Base-by-base conservation (phyloP, 2,329 filamentous ascomycete species). In the Aspergillus unguis region DNA sequence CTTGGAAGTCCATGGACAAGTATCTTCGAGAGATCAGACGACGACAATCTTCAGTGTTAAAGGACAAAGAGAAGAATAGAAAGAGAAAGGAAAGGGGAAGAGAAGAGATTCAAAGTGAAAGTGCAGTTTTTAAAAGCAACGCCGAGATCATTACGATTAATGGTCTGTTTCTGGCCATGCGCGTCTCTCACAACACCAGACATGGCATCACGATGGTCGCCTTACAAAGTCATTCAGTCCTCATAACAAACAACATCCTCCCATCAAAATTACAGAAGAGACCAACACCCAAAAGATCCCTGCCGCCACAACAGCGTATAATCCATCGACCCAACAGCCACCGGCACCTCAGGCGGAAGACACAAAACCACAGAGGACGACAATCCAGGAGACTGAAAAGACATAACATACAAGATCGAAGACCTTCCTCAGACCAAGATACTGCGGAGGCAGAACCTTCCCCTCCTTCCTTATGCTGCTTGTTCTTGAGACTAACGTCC, bases 251-350 rank as follows among this genome's bases (percentile, higher is more conserved):
- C 23, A 25, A 37, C 47, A 11, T 35, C 17, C 48, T 42, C 32
- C 44, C 44, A n/a, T 44, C 26, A 17, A 44, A 37, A 9, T n/a
- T 42, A 47, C 52, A 54, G 3, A 32, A 41, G 25, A 41, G 6
- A 6, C 9, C 7, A 36, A 54, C 48, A 54, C 1, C 9, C 17
- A 23, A 40, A 48, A 35, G 7, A 44, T 26, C 2, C 43, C 52
- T 9, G 38, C 31, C 4, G 42, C 33, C 3, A 51, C 42, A 9
- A 27, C 47, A 44, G 40, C 8, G 42, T 35, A 44, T 79, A 79
- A 40, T 79, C 80, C 75, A 80, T 79, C 11, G 70, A 75, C 33
- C 72, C 65, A 0, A 69, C 52, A 1, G 71, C 74, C 0, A 76
- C 72, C 0, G 75, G 77, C 59, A 73, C 64, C 0, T 60, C 50